A percentile compares a stretch with the other conserved stretches of the same genome.
These are phyloP conservation scores for Colletotrichum sublineola DNA, from an alignment of 2,329 filamentous ascomycete species.

Conservation along the genomic window DNA sequence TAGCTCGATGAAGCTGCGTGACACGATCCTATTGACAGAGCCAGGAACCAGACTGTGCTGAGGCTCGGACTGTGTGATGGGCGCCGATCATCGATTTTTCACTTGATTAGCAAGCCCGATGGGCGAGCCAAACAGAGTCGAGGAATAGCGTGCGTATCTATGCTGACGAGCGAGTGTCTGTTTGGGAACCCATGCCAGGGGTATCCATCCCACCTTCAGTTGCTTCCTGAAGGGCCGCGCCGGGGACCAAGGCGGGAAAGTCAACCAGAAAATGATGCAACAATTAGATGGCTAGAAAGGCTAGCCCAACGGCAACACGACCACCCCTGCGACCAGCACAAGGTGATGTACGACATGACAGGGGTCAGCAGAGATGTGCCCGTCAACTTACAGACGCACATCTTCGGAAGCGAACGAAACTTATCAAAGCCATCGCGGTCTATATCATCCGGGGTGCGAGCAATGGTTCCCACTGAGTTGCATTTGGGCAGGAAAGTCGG, in stretches of 20 bases:
- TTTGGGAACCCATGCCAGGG: slow-evolving; percentile 3
- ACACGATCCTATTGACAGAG: slow-evolving; percentile 24
- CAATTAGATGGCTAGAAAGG: slow-evolving; percentile 3
- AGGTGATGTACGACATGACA: slow-evolving; percentile 40
- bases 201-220: slow-evolving; percentile 1
- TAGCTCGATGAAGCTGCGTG: slow-evolving; percentile 18
- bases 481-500: slow-evolving; percentile 17
- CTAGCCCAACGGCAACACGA: slow-evolving; percentile 39
- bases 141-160: slow-evolving; percentile 1
- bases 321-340: slow-evolving; percentile 31
- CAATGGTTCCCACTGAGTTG: not conserved
- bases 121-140: slow-evolving; percentile 13
- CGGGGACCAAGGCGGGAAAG: slow-evolving; percentile 19
- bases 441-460: not conserved
- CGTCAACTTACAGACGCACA: slow-evolving; percentile 12
- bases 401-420: slow-evolving; percentile 10
- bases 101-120: slow-evolving; percentile 4
- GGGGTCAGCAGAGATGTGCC: slow-evolving; percentile 21
- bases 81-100: slow-evolving; percentile 34
- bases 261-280: slow-evolving; percentile 18
- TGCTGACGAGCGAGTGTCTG: slow-evolving; percentile 9
- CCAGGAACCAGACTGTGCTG: slow-evolving; percentile 14
- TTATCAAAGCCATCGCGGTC: not conserved
- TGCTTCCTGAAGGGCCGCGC: not conserved
- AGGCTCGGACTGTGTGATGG: slow-evolving; percentile 30